Conservation (phyloP, 2,329 filamentous ascomycete species). For the Alternaria viburni region DNA sequence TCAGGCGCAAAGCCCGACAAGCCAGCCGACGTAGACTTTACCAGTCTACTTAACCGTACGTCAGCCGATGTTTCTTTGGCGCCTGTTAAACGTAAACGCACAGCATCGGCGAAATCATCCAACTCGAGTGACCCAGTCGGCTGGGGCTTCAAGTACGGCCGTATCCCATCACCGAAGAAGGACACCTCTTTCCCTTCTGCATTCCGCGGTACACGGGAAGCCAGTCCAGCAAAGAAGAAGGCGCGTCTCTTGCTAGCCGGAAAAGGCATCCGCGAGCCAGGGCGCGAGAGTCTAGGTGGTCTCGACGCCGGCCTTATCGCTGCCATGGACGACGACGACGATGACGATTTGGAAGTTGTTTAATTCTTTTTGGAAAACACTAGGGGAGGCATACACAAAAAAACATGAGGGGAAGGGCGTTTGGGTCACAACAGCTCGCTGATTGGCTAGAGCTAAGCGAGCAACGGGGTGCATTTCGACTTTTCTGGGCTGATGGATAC, state of each 20-base stretch:
- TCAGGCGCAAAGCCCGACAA: conserved; percentile 23
- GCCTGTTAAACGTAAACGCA: conserved; percentile 53
- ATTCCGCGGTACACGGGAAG: conserved; percentile 35
- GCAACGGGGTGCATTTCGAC: conserved; percentile 24
- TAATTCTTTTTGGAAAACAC: conserved; percentile 40
- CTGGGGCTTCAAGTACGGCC: conserved; percentile 54
- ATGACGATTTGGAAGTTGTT: conserved; percentile 59
- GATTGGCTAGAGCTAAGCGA: conserved; percentile 45
- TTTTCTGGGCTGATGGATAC: conserved; percentile 25
- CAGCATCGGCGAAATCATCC: conserved; percentile 37
- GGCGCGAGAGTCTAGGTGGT: conserved; percentile 53
- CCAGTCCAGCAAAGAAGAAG: conserved; percentile 55
- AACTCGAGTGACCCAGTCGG: conserved; percentile 50
- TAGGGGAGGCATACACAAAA: conserved; percentile 1
- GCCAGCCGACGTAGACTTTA: conserved; percentile 34
- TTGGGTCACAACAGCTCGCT: conserved; percentile 19
- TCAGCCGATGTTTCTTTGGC: conserved; percentile 51
- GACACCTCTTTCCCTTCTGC: conserved; percentile 22
- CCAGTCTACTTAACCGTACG: conserved; percentile 54
- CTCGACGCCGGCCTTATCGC: conserved; percentile 44
- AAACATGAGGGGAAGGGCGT: conserved; percentile 20
- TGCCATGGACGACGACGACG: conserved; percentile 53
- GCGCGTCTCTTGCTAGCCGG: conserved; percentile 56
- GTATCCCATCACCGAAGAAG: conserved; percentile 47
- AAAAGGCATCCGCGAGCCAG: conserved; percentile 58